Base-by-base conservation (phyloP, 352 stramenopile genomes). In the Globisporangium heterothallicum region DNA sequence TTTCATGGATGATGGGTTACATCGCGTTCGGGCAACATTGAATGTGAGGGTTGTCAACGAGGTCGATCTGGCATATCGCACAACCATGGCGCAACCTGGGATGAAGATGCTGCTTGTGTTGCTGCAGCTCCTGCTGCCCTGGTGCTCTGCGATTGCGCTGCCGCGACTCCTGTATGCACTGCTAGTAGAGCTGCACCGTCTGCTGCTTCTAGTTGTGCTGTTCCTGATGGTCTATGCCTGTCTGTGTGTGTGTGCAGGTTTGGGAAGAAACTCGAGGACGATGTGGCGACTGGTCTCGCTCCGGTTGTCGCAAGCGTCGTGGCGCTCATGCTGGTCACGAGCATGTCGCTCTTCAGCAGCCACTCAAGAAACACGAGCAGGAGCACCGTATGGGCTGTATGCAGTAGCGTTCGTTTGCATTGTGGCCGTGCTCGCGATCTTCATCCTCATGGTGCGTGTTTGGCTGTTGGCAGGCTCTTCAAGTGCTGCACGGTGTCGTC, bases 191-290 rank as follows among this genome's bases (percentile, higher is more conserved):
- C 63, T 55, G 35, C 8, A 21, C 24, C 5, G 16, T 12, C 29
- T 24, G 3, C 3, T 43, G 16, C 26, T 34, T 25, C 2, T 25
- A 16, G 19, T 21, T 25, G 21, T 43, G 8, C 21, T 34, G 49
- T 6, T 41, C 8, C 26, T 55, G 10, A 47, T 19, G 10, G 9
- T 48, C 25, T 41, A 7, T 40, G 9, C 14, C 27, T 19, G 42
- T 40, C 27, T 32, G 3, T 27, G 16, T 34, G 32, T 26, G 16
- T 19, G 12, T 19, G 43, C 47, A 82, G 72, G 13, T 63, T 53
- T 43, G 61, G 52, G 6, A 52, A 61, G 25, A 46, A 59, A 24
- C 51, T 90, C 7, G 76, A 90, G 59, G 66, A 82, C 41, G 58
- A 61, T 9, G 76, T 86, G 49, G 32, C 83, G 0, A 26, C 29